Evolutionary conservation across 192 early-diverging fungal genomes (phyloP).

Genomic region (Gamsiella multidivaricata): DNA sequence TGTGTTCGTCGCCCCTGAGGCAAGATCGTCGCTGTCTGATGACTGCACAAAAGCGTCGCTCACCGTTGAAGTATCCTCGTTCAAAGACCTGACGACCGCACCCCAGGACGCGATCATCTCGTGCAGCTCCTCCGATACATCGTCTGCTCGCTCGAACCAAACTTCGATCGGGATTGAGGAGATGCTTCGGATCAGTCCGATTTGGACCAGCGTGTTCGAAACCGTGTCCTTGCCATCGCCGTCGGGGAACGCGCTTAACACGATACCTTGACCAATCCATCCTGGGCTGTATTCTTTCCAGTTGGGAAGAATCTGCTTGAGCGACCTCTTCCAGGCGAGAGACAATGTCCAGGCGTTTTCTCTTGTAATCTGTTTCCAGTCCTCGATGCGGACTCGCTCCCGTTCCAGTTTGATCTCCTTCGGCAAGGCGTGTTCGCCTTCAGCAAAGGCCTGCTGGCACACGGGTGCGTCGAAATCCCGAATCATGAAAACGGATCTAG

Average conservation of each 20-base stretch:
- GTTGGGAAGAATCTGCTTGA: conserved; percentile 36
- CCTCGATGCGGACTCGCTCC: neutral
- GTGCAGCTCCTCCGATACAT: conserved; percentile 30
- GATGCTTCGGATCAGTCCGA: conserved; percentile 40
- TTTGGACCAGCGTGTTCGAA: conserved; percentile 32
- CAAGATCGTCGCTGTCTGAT: conserved; percentile 11
- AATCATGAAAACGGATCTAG: conserved; percentile 32
- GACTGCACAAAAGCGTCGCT: conserved; percentile 21
- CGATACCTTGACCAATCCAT: conserved; percentile 49
- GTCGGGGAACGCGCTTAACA: conserved; percentile 23
- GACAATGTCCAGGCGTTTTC: conserved; percentile 19
- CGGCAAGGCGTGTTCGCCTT: neutral
- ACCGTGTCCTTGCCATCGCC: conserved; percentile 13
- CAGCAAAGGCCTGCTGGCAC: conserved; percentile 14
- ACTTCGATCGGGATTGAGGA: conserved; percentile 51
- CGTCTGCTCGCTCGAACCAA: conserved; percentile 37
- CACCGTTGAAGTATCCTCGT: conserved; percentile 26
- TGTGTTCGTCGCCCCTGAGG: neutral
- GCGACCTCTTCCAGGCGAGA: conserved; percentile 27
- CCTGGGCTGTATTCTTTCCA: conserved; percentile 33
- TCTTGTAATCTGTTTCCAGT: conserved; percentile 1
- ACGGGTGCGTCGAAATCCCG: conserved; percentile 31
- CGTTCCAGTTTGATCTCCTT: conserved; percentile 19
- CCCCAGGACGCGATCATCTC: conserved; percentile 30
- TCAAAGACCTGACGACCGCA: conserved; percentile 14